phyloP scores from a whole-genome alignment of 2,329 filamentous ascomycete genomes.

The Trichoderma atrobrunneum region DNA sequence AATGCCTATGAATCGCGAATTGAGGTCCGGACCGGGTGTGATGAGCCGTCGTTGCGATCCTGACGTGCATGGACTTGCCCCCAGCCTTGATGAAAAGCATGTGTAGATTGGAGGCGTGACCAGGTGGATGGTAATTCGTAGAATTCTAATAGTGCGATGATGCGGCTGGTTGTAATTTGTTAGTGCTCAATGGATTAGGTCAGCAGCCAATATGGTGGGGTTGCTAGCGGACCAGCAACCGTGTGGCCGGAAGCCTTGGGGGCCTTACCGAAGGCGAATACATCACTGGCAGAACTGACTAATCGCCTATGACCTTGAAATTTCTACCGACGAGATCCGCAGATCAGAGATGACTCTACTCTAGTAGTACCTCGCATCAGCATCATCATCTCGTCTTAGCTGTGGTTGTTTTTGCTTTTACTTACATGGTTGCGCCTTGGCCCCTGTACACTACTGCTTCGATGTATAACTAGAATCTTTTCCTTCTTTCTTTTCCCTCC shows the following conservation, averaged over 20 bases:
- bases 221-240: constrained; percentile 17
- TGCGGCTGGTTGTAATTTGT: constrained; percentile 19
- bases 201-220: constrained; percentile 15
- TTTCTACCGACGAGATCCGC: constrained; percentile 7
- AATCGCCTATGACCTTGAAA: constrained; percentile 1
- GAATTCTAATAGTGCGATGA: constrained; percentile 19
- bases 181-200: constrained; percentile 20
- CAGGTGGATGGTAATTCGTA: constrained; percentile 17
- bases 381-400: background rate
- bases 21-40: background rate
- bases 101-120: constrained; percentile 19
- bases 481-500: background rate
- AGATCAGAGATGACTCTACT: background rate
- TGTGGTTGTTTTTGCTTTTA: background rate
- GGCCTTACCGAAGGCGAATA: background rate
- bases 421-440: background rate
- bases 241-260: constrained; percentile 5
- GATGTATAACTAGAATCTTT: constrained; percentile 14
- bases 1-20: constrained; percentile 3
- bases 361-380: background rate
- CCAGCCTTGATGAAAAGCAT: constrained; percentile 5
- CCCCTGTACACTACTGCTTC: background rate
- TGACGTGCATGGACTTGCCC: background rate
- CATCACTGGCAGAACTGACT: background rate
- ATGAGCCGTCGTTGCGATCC: constrained; percentile 15